phyloP scores from a whole-genome alignment of 257 asterid species.

The Scutellaria barbata region DNA sequence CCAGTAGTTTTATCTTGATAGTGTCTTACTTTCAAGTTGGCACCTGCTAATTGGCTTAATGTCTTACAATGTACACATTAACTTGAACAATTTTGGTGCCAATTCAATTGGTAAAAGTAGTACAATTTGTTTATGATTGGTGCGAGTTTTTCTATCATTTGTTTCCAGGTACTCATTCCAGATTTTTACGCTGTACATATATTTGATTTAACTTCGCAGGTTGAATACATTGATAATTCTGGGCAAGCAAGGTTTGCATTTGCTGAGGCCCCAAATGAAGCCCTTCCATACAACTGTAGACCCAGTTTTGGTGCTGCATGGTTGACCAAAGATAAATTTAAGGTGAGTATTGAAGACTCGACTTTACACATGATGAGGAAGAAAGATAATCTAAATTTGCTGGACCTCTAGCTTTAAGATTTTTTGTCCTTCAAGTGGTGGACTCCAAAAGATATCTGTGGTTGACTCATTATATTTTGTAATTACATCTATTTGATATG shows the following conservation, averaged over 20 bases:
- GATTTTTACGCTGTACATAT: constrained; percentile 16
- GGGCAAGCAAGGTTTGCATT: constrained; percentile 79
- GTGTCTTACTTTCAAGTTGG: constrained; percentile 2
- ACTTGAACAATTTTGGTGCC: constrained; percentile 10
- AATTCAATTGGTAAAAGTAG: constrained; percentile 8
- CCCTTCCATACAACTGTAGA: constrained; percentile 87
- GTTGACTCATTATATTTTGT: constrained; percentile 20
- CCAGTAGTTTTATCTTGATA: constrained; percentile 18
- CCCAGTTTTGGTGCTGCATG: constrained; percentile 93
- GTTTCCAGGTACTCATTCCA: constrained; percentile 16
- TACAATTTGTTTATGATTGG: not conserved
- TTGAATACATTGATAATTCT: constrained; percentile 83
- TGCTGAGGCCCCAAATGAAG: constrained; percentile 96
- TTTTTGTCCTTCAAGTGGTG: constrained; percentile 21
- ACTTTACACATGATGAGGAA: constrained; percentile 27
- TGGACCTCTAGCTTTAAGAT: constrained; percentile 5
- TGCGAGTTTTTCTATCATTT: constrained; percentile 10
- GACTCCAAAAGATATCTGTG: constrained; percentile 17
- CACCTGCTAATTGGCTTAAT: constrained; percentile 14
- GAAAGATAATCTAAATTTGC: constrained; percentile 24
- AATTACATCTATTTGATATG: constrained; percentile 23
- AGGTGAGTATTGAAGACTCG: constrained; percentile 51
- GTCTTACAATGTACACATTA: not conserved
- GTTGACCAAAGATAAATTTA: constrained; percentile 82
- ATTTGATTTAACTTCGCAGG: constrained; percentile 50